These are phyloP conservation scores for Aspergillus sojae DNA, from an alignment of 2,329 filamentous ascomycete species.

Conservation along the genomic window DNA sequence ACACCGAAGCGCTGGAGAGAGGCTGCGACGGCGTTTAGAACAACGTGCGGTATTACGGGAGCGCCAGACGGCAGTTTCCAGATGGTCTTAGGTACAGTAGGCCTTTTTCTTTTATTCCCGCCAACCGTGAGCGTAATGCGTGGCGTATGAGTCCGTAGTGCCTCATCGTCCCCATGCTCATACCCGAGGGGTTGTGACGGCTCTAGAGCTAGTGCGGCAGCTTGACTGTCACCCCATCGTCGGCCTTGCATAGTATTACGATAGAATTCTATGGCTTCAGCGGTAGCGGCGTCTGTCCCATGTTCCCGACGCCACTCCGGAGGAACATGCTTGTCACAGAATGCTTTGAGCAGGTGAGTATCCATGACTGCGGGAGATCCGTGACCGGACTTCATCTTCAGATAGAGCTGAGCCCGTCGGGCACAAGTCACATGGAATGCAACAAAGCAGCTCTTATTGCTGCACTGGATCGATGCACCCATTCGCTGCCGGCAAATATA, in stretches of 20 bases:
- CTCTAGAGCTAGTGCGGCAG: slow-evolving; percentile 78
- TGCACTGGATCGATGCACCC: slow-evolving; percentile 97
- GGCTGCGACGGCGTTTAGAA: slow-evolving; percentile 82
- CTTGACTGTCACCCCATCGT: slow-evolving; percentile 89
- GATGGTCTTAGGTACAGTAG: slow-evolving; percentile 62
- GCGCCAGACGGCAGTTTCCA: slow-evolving; percentile 96
- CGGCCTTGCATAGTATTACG: slow-evolving; percentile 84
- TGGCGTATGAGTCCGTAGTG: slow-evolving; percentile 42
- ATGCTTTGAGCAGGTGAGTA: slow-evolving; percentile 83
- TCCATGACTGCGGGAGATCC: slow-evolving; percentile 77
- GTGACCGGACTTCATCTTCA: slow-evolving; percentile 95
- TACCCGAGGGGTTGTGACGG: slow-evolving; percentile 67
- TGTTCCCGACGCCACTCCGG: slow-evolving; percentile 86
- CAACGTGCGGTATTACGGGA: slow-evolving; percentile 86
- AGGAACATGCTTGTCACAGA: slow-evolving; percentile 94
- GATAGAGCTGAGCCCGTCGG: slow-evolving; percentile 78
- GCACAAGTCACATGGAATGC: slow-evolving; percentile 98
- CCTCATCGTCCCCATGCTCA: slow-evolving; percentile 51
- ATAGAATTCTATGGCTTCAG: slow-evolving; percentile 85
- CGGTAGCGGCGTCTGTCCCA: slow-evolving; percentile 76
- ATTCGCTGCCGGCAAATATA: slow-evolving; percentile 98
- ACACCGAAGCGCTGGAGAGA: slow-evolving; percentile 82
- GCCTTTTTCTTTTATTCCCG: slow-evolving; percentile 61
- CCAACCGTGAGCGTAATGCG: slow-evolving; percentile 58
- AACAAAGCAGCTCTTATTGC: slow-evolving; percentile 95